A percentile compares a stretch with the other conserved stretches of the same genome.
phyloP scores from a whole-genome alignment of 164 flowering plant genomes.

The Stephania yunnanensis region DNA sequence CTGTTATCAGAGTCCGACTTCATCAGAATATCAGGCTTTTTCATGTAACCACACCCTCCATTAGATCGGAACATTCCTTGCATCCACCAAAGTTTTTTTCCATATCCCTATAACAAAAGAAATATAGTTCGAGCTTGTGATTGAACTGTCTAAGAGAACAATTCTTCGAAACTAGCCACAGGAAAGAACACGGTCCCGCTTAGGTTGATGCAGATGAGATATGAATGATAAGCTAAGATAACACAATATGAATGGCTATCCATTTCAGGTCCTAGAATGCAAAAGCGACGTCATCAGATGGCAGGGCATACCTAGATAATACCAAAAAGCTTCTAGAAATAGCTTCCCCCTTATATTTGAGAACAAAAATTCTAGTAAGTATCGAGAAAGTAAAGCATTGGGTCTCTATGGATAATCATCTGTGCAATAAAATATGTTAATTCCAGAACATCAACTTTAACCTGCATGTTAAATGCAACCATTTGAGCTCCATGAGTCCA shows the following conservation, averaged over 20 bases:
- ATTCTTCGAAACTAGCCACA: not conserved
- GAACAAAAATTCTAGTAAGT: not conserved
- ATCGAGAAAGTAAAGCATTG: not conserved
- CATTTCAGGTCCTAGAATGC: not conserved
- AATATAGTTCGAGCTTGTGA: not conserved
- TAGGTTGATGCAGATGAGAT: not conserved
- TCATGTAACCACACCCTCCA: slow-evolving; percentile 10
- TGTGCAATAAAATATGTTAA: not conserved
- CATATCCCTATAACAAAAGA: not conserved
- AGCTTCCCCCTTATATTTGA: not conserved
- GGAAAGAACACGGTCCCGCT: not conserved
- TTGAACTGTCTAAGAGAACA: not conserved
- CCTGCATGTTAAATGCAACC: slow-evolving; percentile 88
- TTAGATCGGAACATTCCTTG: slow-evolving; percentile 10
- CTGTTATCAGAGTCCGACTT: not conserved
- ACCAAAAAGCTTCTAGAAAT: not conserved
- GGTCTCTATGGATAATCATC: not conserved
- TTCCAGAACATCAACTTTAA: slow-evolving; percentile 12
- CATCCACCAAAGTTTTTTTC: slow-evolving; percentile 6
- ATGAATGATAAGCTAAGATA: not conserved
- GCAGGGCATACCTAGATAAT: not conserved
- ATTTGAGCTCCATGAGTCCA: slow-evolving; percentile 86
- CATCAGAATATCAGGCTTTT: slow-evolving; percentile 8
- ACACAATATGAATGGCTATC: not conserved
- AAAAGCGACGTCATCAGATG: not conserved